Evolutionary conservation across 169 alveolate genomes (phyloP).

Genomic region (Plasmodium billcollinsi): DNA sequence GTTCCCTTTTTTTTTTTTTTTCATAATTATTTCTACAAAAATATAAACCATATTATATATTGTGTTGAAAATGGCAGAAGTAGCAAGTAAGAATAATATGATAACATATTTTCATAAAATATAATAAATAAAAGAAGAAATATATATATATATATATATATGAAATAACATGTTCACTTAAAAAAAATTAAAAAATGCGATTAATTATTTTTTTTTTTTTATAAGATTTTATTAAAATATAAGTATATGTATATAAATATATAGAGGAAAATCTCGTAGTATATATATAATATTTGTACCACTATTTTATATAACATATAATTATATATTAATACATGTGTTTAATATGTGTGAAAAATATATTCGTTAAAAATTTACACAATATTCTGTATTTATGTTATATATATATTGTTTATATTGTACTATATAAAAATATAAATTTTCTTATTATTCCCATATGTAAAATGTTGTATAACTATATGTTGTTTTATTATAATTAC

Average conservation of each 20-base stretch:
- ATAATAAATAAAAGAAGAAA: not conserved
- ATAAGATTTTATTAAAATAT: no score
- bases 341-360: no score
- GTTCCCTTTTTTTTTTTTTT: constrained; percentile 1
- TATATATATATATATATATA: not conserved
- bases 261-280: no score
- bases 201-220: no score
- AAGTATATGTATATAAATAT: no score
- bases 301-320: no score
- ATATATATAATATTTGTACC: no score
- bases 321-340: no score
- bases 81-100: constrained; percentile 59
- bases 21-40: not conserved
- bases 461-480: constrained; percentile 1
- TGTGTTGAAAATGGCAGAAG: constrained; percentile 64
- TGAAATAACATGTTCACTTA: not conserved
- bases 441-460: not conserved
- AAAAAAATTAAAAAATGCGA: not conserved
- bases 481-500: not conserved
- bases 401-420: not conserved
- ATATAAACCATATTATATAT: constrained; percentile 12
- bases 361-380: no score
- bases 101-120: not conserved
- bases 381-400: no score
- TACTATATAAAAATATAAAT: not conserved